Base-by-base conservation (phyloP, 179 eudicot species). In the Corrigiola litoralis region DNA sequence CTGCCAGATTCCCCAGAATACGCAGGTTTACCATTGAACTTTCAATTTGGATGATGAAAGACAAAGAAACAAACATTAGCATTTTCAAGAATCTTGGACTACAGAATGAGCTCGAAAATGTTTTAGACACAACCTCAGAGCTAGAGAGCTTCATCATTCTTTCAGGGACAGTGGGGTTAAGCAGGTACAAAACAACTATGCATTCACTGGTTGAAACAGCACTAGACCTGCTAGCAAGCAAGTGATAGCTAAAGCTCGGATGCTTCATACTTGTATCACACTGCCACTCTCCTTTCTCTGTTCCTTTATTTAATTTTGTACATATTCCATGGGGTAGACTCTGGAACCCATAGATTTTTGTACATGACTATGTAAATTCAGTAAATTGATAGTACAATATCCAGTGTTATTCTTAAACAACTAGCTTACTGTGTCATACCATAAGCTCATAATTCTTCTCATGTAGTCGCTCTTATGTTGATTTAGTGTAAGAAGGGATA, bases 21-120 rank as follows among this genome's bases (percentile, higher is more conserved):
- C 85, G 97, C 68, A 81, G 96, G 71, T 87, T 82, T 69, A 78
- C 80, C 31, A 82, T 92, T 68, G 99, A 90, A 77, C 83, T 94
- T 71, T 84, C 91, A 17, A 86, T 84, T 20, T 80, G 87, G 90
- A 84, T 90, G 96, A 90, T 94, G 99, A 79, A 40, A 65, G 80
- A 79, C 31, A 72, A 71, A 9, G 51, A 66, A 51, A 45, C 67
- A 55, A 87, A 76, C 47, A 74, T 80, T 17, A 63, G 13, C 1
- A 61, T 62, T 17, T 84, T 94, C 80, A 79, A 51, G 69, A 67
- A 74, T 33, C 58, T 91, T 32, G 88, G 84, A 48, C 65, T 94
- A 72, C 67, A 66, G 54, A 63, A 50, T 28, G 91, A 86, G 84
- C 82, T 94, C 33, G 81, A 86, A 56, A 73, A 73, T 50, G 84